Evolutionary conservation across 169 alveolate species (phyloP).

Genomic region (Amoebophrya sp.): DNA sequence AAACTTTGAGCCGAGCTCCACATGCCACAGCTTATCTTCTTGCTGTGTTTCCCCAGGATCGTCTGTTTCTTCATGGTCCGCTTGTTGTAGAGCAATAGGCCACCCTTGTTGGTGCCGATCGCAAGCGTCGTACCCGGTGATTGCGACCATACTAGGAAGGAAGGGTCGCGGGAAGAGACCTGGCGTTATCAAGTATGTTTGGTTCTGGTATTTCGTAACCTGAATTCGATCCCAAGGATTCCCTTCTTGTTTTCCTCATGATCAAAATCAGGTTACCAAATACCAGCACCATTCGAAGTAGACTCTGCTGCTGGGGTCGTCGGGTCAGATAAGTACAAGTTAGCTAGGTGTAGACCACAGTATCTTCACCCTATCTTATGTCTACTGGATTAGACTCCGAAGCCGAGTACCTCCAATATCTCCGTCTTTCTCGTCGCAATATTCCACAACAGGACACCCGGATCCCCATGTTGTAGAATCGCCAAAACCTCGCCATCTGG

Average conservation of each 20-base stretch:
- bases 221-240: too few species aligned
- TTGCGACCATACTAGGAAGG: not conserved
- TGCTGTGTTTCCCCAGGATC: slow-evolving; percentile 47
- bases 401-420: not conserved
- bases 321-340: too few species aligned
- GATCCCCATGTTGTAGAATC: not conserved
- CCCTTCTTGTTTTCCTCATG: too few species aligned
- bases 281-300: too few species aligned
- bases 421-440: not conserved
- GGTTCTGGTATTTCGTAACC: too few species aligned
- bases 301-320: too few species aligned
- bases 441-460: not conserved
- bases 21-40: slow-evolving; percentile 27
- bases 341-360: too few species aligned
- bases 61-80: slow-evolving; percentile 48
- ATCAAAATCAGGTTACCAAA: too few species aligned
- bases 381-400: too few species aligned
- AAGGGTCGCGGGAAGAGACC: not conserved
- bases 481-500: not conserved
- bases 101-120: not conserved
- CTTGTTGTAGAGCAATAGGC: not conserved
- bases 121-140: not conserved
- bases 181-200: too few species aligned
- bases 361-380: too few species aligned
- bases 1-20: slow-evolving; percentile 14